These are phyloP conservation scores for Caloboletus firmus DNA, from an alignment of 1,284 basidiomycete genomes.

Conservation along the genomic window DNA sequence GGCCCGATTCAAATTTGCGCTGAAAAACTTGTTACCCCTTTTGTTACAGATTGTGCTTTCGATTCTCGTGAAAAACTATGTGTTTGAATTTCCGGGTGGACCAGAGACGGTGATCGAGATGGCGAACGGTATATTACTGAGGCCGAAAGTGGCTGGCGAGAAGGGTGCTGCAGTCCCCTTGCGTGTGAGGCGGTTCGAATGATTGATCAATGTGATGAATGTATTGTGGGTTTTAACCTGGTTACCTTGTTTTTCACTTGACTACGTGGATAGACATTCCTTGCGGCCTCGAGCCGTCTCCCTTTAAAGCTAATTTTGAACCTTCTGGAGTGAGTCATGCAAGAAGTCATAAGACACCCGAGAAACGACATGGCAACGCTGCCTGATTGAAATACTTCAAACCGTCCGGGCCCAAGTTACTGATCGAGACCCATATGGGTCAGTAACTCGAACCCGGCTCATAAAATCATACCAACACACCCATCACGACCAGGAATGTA, in stretches of 20 bases:
- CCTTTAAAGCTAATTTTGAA: too few species aligned
- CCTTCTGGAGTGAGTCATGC: too few species aligned
- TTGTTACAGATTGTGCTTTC: slow-evolving; percentile 43
- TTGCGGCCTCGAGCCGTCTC: too few species aligned
- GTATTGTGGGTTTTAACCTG: too few species aligned
- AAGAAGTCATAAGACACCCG: too few species aligned
- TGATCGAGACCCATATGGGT: too few species aligned
- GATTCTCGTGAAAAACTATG: slow-evolving; percentile 46
- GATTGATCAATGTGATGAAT: not conserved
- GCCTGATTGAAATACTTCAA: too few species aligned
- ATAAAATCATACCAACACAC: too few species aligned
- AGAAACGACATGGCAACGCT: too few species aligned
- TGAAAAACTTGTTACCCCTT: not conserved
- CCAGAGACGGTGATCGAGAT: slow-evolving; percentile 40
- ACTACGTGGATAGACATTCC: not conserved
- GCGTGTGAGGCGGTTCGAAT: slow-evolving; percentile 32
- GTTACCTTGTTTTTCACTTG: not conserved
- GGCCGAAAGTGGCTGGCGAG: slow-evolving; percentile 47
- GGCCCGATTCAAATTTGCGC: not conserved
- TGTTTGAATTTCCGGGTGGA: slow-evolving; percentile 47
- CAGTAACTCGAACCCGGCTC: too few species aligned
- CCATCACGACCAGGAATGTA: too few species aligned
- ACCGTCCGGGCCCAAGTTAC: too few species aligned
- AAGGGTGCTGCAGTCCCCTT: slow-evolving; percentile 43
- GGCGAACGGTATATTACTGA: slow-evolving; percentile 38